Conservation (phyloP, 2,329 filamentous ascomycete genomes). For the Incumbomyces lentus region DNA sequence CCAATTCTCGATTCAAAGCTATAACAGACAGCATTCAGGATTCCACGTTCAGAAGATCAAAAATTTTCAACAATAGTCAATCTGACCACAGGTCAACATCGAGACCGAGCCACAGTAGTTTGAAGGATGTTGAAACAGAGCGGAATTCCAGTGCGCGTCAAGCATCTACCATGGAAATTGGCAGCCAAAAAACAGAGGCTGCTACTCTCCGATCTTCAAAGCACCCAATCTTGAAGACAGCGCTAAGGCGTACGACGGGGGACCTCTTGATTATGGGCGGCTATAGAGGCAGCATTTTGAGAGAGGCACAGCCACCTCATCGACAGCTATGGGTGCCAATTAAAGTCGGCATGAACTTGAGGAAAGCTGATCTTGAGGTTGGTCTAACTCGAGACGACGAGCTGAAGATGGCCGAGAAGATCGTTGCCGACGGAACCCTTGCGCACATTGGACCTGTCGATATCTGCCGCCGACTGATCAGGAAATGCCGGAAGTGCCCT, state of each 20-base stretch:
- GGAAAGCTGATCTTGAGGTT: constrained; percentile 84
- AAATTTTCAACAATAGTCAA: constrained; percentile 33
- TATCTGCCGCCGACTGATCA: constrained; percentile 72
- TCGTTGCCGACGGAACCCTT: constrained; percentile 80
- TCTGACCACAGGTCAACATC: constrained; percentile 15
- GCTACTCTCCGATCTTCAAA: constrained; percentile 10
- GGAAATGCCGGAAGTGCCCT: constrained; percentile 61
- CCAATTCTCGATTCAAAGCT: constrained; percentile 81
- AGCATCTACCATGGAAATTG: no score
- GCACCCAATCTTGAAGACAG: constrained; percentile 44
- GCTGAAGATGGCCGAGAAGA: constrained; percentile 68
- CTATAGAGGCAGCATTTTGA: constrained; percentile 79
- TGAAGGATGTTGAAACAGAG: not conserved
- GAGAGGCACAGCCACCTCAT: constrained; percentile 69
- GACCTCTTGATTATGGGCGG: constrained; percentile 84
- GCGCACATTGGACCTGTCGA: constrained; percentile 86
- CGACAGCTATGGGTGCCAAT: constrained; percentile 91
- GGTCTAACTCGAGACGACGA: constrained; percentile 74
- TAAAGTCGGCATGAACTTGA: constrained; percentile 82
- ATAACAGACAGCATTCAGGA: constrained; percentile 82
- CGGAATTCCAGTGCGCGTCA: not conserved
- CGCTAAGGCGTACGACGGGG: constrained; percentile 61
- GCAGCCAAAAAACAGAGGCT: not conserved
- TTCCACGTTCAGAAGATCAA: constrained; percentile 59
- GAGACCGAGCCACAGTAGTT: not conserved